These are phyloP conservation scores for Colletotrichum destructivum DNA, from an alignment of 2,329 filamentous ascomycete genomes.

Conservation along the genomic window DNA sequence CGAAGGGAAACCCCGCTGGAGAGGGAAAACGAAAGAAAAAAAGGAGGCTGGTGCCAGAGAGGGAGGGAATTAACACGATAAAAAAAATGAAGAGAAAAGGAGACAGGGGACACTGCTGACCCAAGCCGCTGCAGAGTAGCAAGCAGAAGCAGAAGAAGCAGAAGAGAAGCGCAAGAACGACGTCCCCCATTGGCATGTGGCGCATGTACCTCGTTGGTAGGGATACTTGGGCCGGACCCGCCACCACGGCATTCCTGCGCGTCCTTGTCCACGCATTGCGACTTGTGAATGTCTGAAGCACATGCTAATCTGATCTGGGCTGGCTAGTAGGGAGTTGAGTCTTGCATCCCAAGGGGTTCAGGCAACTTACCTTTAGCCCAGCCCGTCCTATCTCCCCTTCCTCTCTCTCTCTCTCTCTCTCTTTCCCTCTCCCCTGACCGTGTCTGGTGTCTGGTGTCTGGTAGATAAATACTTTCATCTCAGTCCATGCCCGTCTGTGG, in stretches of 20 bases:
- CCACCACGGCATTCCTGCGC: constrained; percentile 39
- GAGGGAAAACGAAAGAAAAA: neutral
- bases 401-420: too few relatives aligned
- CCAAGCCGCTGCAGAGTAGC: neutral
- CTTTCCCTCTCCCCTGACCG: too few relatives aligned
- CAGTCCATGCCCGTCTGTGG: constrained; percentile 38
- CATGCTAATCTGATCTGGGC: constrained; percentile 24
- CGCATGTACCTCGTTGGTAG: constrained; percentile 36
- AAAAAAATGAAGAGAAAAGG: neutral
- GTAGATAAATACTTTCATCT: constrained; percentile 42
- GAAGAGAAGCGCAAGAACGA: constrained; percentile 9
- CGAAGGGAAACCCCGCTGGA: neutral
- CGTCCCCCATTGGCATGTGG: constrained; percentile 25
- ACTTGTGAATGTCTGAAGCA: constrained; percentile 29
- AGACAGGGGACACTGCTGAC: neutral
- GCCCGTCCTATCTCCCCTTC: neutral
- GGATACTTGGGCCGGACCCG: constrained; percentile 34
- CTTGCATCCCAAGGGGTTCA: constrained; percentile 37
- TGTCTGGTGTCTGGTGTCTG: constrained; percentile 1
- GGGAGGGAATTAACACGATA: neutral
- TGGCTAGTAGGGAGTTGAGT: constrained; percentile 9
- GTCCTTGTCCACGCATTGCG: constrained; percentile 29
- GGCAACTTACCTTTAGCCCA: constrained; percentile 17
- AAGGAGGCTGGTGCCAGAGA: too few relatives aligned
- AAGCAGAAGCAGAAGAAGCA: neutral